These are phyloP conservation scores for Pyrrhoderma lamaoense DNA, from an alignment of 1,284 basidiomycete genomes.

Conservation along the genomic window DNA sequence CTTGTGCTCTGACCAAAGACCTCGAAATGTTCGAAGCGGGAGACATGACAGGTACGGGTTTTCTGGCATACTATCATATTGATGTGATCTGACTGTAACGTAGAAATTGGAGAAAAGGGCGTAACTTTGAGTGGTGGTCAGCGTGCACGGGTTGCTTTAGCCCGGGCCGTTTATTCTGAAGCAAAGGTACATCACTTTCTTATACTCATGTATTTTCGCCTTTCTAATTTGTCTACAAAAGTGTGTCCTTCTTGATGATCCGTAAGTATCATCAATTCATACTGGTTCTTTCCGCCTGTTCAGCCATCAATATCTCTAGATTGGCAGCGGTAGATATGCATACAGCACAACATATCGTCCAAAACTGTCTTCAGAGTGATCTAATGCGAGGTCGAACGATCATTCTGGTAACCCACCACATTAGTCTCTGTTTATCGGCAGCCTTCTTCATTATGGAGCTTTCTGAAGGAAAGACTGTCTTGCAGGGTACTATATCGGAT, in stretches of 20 bases:
- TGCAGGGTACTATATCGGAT: slow-evolving; percentile 49
- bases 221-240: slow-evolving; percentile 28
- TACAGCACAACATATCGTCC: slow-evolving; percentile 69
- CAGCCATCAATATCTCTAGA: slow-evolving; percentile 30
- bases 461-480: slow-evolving; percentile 49
- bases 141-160: slow-evolving; percentile 67
- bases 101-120: slow-evolving; percentile 77
- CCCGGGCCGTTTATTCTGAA: slow-evolving; percentile 57
- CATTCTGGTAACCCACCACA: slow-evolving; percentile 83
- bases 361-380: slow-evolving; percentile 58
- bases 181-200: slow-evolving; percentile 41
- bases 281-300: not conserved
- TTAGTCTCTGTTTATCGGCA: slow-evolving; percentile 59
- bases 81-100: not conserved
- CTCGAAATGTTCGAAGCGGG: slow-evolving; percentile 73
- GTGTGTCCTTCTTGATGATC: slow-evolving; percentile 82
- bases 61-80: slow-evolving; percentile 14
- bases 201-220: slow-evolving; percentile 8
- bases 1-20: slow-evolving; percentile 73
- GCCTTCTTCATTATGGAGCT: slow-evolving; percentile 65
- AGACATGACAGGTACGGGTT: slow-evolving; percentile 59
- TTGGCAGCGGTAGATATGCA: slow-evolving; percentile 87
- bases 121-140: slow-evolving; percentile 76
- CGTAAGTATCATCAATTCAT: slow-evolving; percentile 36
- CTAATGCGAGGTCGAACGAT: slow-evolving; percentile 65